Evolutionary conservation across 208 protist genomes (phyloP).

Genomic region (Tetramitus jugosus): DNA sequence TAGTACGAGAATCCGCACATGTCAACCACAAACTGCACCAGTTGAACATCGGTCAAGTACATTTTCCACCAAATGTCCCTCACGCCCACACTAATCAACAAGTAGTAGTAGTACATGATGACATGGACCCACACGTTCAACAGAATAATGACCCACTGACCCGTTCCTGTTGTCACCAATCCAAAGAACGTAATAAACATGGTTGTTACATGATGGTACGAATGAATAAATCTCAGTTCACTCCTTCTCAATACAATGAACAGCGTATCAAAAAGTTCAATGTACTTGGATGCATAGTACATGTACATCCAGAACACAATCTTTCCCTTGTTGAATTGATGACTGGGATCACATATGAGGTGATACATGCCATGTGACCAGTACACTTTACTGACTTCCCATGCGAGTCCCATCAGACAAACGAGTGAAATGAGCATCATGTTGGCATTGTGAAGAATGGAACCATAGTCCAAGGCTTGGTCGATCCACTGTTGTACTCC

Average conservation of each 20-base stretch:
- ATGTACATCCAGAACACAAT: conserved; percentile 13
- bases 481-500: background rate
- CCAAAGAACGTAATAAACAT: conserved; percentile 9
- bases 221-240: conserved; percentile 71
- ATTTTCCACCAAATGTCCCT: conserved; percentile 21
- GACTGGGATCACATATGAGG: background rate
- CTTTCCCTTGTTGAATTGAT: background rate
- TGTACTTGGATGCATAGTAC: conserved; percentile 68
- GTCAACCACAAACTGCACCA: conserved; percentile 4
- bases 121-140: conserved; percentile 68
- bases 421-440: conserved; percentile 8
- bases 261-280: conserved; percentile 73
- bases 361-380: background rate
- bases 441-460: background rate
- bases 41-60: conserved; percentile 17
- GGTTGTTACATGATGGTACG: conserved; percentile 73
- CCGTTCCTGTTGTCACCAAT: background rate
- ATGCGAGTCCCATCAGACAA: background rate
- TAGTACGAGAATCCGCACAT: background rate
- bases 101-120: conserved; percentile 82
- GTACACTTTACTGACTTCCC: background rate
- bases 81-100: conserved; percentile 70
- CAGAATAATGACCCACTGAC: background rate
- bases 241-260: conserved; percentile 73
- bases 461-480: background rate